Evolutionary conservation across 192 early-diverging fungal genomes (phyloP).

Genomic region (Coemansia sp.): DNA sequence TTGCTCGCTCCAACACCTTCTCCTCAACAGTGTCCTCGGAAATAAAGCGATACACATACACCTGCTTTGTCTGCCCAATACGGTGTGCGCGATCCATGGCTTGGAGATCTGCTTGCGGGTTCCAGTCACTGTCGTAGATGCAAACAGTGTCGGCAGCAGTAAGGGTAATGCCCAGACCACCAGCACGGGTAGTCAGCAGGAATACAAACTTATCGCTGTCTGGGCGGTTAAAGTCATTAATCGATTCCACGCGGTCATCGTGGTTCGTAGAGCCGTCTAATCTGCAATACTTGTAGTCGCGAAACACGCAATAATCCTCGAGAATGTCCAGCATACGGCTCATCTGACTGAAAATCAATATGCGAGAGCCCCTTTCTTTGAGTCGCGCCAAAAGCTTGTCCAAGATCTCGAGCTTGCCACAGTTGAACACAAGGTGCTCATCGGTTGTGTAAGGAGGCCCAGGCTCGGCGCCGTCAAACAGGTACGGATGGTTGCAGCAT

Average conservation of each 20-base stretch:
- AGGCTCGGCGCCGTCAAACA: constrained; percentile 90
- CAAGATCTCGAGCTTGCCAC: constrained; percentile 90
- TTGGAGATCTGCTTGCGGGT: constrained; percentile 86
- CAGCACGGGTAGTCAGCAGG: constrained; percentile 93
- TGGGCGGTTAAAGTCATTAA: constrained; percentile 91
- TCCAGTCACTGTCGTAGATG: constrained; percentile 97
- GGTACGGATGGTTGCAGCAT: constrained; percentile 89
- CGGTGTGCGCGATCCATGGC: constrained; percentile 98
- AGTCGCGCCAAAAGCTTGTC: constrained; percentile 82
- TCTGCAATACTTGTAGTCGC: constrained; percentile 89
- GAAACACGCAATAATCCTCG: constrained; percentile 95
- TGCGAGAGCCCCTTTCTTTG: constrained; percentile 88
- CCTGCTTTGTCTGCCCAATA: constrained; percentile 98
- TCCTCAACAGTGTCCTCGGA: constrained; percentile 98
- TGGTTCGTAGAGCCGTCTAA: constrained; percentile 96
- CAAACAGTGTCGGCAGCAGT: constrained; percentile 94
- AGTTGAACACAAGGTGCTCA: constrained; percentile 90
- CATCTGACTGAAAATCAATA: constrained; percentile 98
- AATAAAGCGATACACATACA: constrained; percentile 93
- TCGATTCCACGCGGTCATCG: constrained; percentile 86
- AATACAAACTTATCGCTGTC: constrained; percentile 94
- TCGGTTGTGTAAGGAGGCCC: constrained; percentile 97
- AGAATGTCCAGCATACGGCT: constrained; percentile 96
- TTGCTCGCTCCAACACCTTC: constrained; percentile 95
- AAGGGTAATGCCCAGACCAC: constrained; percentile 96